These are phyloP conservation scores for Trypanosoma melophagium DNA, from an alignment of 208 protist species.

Conservation along the genomic window DNA sequence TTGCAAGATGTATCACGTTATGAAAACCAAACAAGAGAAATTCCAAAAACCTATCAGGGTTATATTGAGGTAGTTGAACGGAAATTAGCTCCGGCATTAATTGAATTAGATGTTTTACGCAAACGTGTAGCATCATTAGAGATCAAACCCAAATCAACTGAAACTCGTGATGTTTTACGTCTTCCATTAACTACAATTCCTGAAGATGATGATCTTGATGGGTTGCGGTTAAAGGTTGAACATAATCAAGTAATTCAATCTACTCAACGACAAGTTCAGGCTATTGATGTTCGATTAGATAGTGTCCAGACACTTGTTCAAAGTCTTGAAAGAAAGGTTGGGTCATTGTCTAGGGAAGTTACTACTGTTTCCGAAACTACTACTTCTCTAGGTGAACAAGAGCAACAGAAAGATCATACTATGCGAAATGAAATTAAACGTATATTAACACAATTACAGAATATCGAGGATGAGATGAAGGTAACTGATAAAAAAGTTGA, in stretches of 20 bases:
- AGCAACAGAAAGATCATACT: slow-evolving; percentile 2
- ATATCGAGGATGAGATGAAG: slow-evolving; percentile 7
- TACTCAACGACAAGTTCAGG: slow-evolving; percentile 12
- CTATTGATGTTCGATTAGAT: slow-evolving; percentile 13
- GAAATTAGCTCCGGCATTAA: slow-evolving; percentile 19
- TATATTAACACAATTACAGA: not conserved
- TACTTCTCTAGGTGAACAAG: not conserved
- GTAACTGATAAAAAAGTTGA: not conserved
- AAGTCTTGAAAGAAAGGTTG: slow-evolving; percentile 12
- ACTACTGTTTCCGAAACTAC: slow-evolving; percentile 1
- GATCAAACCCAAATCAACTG: not conserved
- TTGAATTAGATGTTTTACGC: slow-evolving; percentile 17
- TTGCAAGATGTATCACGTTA: not conserved
- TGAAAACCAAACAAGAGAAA: slow-evolving; percentile 15
- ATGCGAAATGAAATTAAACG: slow-evolving; percentile 15
- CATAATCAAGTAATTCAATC: slow-evolving; percentile 13
- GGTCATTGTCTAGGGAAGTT: slow-evolving; percentile 15
- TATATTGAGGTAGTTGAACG: slow-evolving; percentile 12
- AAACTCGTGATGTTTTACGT: not conserved
- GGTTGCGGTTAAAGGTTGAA: not conserved
- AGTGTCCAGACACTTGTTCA: slow-evolving; percentile 6
- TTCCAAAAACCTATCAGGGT: slow-evolving; percentile 14
- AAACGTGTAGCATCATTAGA: slow-evolving; percentile 10
- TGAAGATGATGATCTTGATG: slow-evolving; percentile 8
- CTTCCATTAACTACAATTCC: not conserved